Evolutionary conservation across 192 early-diverging fungal species (phyloP), one percentile per base, ranked within the genome.

Genomic region (Oehlia diaphana): DNA sequence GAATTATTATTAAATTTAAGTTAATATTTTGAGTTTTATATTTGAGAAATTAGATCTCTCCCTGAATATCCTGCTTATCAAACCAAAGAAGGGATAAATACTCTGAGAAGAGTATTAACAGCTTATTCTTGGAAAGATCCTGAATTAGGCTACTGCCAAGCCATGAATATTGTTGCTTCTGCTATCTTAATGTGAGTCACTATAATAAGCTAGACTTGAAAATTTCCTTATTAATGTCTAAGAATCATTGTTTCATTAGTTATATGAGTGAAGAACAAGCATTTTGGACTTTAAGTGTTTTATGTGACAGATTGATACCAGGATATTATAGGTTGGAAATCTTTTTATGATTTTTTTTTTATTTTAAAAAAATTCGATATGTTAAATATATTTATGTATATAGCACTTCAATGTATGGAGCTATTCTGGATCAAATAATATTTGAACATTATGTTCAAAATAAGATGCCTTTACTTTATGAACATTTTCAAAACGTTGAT

Each of bases 121-220:
- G 93, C 94, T 3, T 96, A 96, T 80, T 88, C 94, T 23, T 91
- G 92, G 90, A 92, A 91, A 74, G 91, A 95, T 76, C 89, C 94
- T 0, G 96, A 97, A 82, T 91, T 99, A 26, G 98, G 98, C n/a
- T 99, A 99, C 85, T 99, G 98, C 84, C 98, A 99, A 83, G 97
- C 98, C 3, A 99, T 99, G 98, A 99, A 99, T 84, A 97, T 99
- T 87, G 93, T 99, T 1, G 95, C 96, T 63, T 96, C 94, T 37
- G 94, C 96, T 0, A 87, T 99, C 79, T 86, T 99, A 64, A 95
- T 99, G 85, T 88, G 84, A 77, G 83, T 33, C 33, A 63, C 42
- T 61, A 47, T 78, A 69, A 23, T 64, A 47, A 64, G 35, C 47
- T n/a, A 69, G 4, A 80, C 16, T 23, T 68, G 47, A 37, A 39